Evolutionary conservation across 306 rosid species (phyloP).

Genomic region (Chamaecrista fasciculata): DNA sequence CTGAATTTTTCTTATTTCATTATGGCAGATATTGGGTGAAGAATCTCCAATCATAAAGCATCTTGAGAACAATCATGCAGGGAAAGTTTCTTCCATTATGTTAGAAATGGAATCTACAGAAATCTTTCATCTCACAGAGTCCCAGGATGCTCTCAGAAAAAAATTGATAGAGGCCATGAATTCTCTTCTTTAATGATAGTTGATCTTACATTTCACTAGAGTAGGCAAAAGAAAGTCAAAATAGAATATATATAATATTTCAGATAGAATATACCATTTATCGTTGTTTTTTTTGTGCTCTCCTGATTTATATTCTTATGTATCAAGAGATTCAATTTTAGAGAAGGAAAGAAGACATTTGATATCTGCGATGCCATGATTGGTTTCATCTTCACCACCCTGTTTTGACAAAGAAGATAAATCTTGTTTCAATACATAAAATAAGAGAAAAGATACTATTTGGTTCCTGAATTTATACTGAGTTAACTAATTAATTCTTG

Average conservation of each 20-base stretch:
- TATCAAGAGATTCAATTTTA: too few species aligned
- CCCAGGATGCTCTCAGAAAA: slow-evolving; percentile 36
- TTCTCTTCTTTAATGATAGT: slow-evolving; percentile 29
- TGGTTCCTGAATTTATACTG: too few species aligned
- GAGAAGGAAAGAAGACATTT: too few species aligned
- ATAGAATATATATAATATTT: neutral
- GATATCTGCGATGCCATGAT: too few species aligned
- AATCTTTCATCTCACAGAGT: slow-evolving; percentile 37
- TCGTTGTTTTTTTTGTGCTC: too few species aligned
- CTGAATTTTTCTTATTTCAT: slow-evolving; percentile 15
- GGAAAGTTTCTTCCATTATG: slow-evolving; percentile 40
- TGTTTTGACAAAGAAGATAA: too few species aligned
- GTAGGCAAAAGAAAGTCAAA: neutral
- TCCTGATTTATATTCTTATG: too few species aligned
- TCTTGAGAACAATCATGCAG: slow-evolving; percentile 39
- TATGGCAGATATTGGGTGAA: slow-evolving; percentile 46
- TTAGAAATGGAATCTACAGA: slow-evolving; percentile 43
- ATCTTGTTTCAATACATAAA: too few species aligned
- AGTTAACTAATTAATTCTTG: too few species aligned
- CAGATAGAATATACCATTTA: neutral
- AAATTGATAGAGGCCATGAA: slow-evolving; percentile 39
- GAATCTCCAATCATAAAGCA: slow-evolving; percentile 31
- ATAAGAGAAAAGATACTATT: too few species aligned
- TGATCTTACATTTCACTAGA: neutral
- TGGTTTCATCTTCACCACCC: too few species aligned